A percentile compares a stretch with the other conserved stretches of the same genome.
Evolutionary conservation across 345 rosid genomes (phyloP).

Genomic region (Eucalyptus virginea): DNA sequence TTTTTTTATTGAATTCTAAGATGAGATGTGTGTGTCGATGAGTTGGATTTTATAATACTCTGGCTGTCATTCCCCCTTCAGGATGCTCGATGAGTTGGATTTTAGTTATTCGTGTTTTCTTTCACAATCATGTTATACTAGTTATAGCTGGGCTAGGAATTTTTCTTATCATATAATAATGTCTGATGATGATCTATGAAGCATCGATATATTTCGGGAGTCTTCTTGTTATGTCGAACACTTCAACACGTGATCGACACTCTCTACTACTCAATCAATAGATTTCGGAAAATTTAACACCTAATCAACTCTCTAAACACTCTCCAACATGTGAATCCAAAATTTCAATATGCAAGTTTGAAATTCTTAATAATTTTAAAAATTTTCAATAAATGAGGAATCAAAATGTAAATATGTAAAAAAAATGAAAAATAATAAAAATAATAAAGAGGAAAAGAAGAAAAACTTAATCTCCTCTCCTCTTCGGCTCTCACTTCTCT

Average conservation of each 20-base stretch:
- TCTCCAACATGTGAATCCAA: fast-evolving
- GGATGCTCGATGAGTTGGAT: neutral
- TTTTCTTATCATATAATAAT: neutral
- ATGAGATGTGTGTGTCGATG: neutral
- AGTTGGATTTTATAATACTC: neutral
- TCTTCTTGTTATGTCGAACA: fast-evolving
- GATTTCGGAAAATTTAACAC: fast-evolving
- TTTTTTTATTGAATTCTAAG: neutral
- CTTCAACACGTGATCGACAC: fast-evolving
- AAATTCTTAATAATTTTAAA: too few relatives aligned
- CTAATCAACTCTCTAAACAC: fast-evolving
- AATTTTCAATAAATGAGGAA: too few relatives aligned
- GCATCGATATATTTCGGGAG: fast-evolving
- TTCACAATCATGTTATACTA: neutral
- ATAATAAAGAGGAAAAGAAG: too few relatives aligned
- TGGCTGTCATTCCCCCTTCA: too few relatives aligned
- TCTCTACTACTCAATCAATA: fast-evolving
- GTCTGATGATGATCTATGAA: neutral
- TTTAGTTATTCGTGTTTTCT: neutral
- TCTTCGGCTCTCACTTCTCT: fast-evolving
- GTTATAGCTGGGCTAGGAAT: neutral
- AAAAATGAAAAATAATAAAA: too few relatives aligned
- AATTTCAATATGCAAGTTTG: too few relatives aligned
- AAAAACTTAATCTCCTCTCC: fast-evolving
- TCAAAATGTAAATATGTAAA: too few relatives aligned